Evolutionary conservation across 2,329 filamentous ascomycete genomes (phyloP).

Genomic region (Dendrostoma leiphaemia): DNA sequence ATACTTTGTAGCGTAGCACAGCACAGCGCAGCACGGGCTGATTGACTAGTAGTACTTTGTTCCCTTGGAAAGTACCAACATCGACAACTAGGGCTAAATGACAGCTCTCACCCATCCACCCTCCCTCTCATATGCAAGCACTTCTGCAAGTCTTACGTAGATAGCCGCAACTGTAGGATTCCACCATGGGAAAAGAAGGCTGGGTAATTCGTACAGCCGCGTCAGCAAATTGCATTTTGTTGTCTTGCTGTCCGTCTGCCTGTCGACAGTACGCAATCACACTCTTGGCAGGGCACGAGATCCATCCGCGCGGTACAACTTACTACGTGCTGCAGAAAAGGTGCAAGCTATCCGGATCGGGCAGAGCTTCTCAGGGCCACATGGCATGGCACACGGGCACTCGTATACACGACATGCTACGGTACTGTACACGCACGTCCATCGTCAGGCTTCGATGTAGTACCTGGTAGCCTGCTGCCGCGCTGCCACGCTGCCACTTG

Average conservation of each 20-base stretch:
- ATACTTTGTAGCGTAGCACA: too few relatives aligned
- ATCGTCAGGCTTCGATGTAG: conserved; percentile 11
- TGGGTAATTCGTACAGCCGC: neutral
- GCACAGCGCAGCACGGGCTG: too few relatives aligned
- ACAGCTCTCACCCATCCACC: neutral
- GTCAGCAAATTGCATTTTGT: too few relatives aligned
- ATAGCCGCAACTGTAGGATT: neutral
- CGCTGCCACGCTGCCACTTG: neutral
- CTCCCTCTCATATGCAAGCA: too few relatives aligned
- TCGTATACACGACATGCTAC: neutral
- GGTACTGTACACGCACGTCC: too few relatives aligned
- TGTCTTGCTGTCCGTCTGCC: conserved; percentile 5
- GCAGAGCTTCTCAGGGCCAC: conserved; percentile 5
- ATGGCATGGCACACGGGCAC: neutral
- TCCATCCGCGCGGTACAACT: neutral
- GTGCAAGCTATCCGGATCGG: conserved; percentile 14
- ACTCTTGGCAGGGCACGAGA: neutral
- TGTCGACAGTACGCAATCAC: neutral
- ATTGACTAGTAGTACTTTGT: too few relatives aligned
- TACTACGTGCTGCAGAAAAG: too few relatives aligned
- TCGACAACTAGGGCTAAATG: too few relatives aligned
- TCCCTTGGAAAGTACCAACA: too few relatives aligned
- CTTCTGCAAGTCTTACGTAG: neutral
- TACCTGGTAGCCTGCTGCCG: too few relatives aligned
- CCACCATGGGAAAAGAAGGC: neutral